phyloP scores from a whole-genome alignment of 176 grass and related monocot species.

The Calamus simplicifolius region DNA sequence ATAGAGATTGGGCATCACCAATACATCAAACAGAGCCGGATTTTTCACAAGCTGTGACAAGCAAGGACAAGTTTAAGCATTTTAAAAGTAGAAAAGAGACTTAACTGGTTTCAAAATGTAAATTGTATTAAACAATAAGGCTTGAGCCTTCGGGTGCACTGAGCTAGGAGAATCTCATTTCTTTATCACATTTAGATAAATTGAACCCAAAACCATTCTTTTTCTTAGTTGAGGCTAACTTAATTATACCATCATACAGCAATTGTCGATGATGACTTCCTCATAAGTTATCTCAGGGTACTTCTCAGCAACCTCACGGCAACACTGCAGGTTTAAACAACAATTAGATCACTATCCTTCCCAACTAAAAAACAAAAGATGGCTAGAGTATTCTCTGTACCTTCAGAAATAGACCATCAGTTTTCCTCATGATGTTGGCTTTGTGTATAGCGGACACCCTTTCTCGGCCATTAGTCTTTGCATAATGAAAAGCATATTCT shows the following conservation, averaged over 20 bases:
- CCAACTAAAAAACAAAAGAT: constrained; percentile 2
- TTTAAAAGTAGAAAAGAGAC: not conserved
- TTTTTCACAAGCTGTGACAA: constrained; percentile 83
- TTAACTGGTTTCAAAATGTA: not conserved
- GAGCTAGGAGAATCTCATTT: too few relatives aligned
- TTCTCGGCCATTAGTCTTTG: constrained; percentile 68
- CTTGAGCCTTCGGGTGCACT: not conserved
- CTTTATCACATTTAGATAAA: too few relatives aligned
- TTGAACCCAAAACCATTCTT: too few relatives aligned
- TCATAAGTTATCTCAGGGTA: constrained; percentile 90
- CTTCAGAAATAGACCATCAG: constrained; percentile 98
- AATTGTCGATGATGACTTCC: constrained; percentile 98
- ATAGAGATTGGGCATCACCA: constrained; percentile 98
- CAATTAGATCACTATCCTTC: constrained; percentile 6
- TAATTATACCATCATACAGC: constrained; percentile 83
- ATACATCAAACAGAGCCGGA: constrained; percentile 75
- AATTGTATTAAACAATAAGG: not conserved
- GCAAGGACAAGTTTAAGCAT: constrained; percentile 13
- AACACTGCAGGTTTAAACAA: constrained; percentile 56
- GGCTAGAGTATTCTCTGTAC: constrained; percentile 20
- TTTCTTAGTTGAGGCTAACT: not conserved
- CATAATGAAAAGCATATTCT: constrained; percentile 98
- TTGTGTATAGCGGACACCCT: constrained; percentile 97
- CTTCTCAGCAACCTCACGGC: constrained; percentile 92
- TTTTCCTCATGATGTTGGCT: constrained; percentile 99